phyloP scores from a whole-genome alignment of 805 yeast species.

The Zygoascus biomembranicola region DNA sequence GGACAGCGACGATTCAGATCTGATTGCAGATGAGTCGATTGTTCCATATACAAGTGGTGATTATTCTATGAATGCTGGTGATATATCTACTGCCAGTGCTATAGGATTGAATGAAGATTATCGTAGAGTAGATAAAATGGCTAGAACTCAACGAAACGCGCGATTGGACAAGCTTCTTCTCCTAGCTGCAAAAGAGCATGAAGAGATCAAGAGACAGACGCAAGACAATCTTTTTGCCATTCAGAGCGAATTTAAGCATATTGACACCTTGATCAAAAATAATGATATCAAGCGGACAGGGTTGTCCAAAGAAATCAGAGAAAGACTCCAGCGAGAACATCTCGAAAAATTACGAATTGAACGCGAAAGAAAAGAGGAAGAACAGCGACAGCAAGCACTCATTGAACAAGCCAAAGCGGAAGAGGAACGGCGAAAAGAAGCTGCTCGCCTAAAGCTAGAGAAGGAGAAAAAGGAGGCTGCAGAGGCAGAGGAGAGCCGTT shows the following conservation, averaged over 20 bases:
- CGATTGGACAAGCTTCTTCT: not conserved
- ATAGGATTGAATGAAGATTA: not conserved
- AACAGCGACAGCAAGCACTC: slow-evolving; percentile 5
- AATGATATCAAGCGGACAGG: not conserved
- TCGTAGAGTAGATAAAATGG: slow-evolving; percentile 1
- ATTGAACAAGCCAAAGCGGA: slow-evolving; percentile 7
- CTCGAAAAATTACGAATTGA: slow-evolving; percentile 5
- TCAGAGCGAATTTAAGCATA: not conserved
- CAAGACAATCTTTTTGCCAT: not conserved
- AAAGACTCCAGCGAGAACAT: slow-evolving; percentile 9
- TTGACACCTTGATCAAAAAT: not conserved
- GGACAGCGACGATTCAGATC: not conserved
- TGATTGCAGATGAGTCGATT: not conserved
- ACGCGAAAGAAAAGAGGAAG: slow-evolving; percentile 2
- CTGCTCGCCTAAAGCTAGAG: slow-evolving; percentile 6
- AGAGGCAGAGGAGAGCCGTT: slow-evolving; percentile 9
- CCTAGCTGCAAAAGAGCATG: not conserved
- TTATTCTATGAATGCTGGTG: not conserved
- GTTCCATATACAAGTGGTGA: not conserved
- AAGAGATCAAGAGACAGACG: not conserved
- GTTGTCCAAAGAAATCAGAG: slow-evolving; percentile 10
- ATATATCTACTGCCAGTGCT: not conserved
- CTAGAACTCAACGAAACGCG: not conserved
- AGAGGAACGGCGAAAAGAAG: slow-evolving; percentile 9
- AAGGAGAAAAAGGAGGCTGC: slow-evolving; percentile 17